A percentile compares a stretch with the other conserved stretches of the same genome.
Evolutionary conservation across 306 rosid genomes (phyloP).

Genomic region (Lathyrus oleraceus): DNA sequence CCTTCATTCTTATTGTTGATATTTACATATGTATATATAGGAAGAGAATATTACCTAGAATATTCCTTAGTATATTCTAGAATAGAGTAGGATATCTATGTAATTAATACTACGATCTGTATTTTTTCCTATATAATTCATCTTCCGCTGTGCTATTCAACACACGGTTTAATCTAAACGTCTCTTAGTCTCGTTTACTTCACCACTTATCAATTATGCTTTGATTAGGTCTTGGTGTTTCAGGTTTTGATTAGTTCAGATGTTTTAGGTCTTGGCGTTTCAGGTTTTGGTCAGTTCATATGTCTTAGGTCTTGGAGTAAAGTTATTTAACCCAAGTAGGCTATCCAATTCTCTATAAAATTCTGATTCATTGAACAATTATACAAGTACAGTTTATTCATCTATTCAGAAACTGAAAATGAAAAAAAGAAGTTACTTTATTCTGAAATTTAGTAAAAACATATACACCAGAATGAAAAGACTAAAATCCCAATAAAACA

Average conservation of each 20-base stretch:
- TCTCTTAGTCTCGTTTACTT: too few species aligned
- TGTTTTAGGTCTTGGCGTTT: neutral
- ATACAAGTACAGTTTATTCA: neutral
- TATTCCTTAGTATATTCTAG: too few species aligned
- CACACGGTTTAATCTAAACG: too few species aligned
- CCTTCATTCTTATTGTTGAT: too few species aligned
- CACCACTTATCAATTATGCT: too few species aligned
- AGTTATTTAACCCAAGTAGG: neutral
- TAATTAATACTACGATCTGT: too few species aligned
- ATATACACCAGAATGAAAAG: neutral
- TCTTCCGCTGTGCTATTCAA: too few species aligned
- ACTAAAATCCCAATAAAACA: conserved; percentile 2
- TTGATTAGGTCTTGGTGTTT: neutral
- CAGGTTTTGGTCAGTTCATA: conserved; percentile 4
- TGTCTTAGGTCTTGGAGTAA: neutral
- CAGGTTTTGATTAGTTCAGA: conserved; percentile 7
- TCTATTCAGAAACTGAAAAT: neutral
- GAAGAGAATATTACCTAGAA: too few species aligned
- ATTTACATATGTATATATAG: too few species aligned
- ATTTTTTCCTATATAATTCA: too few species aligned
- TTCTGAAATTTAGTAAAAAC: neutral
- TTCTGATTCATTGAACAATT: neutral
- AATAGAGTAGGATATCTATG: too few species aligned
- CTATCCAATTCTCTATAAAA: neutral
- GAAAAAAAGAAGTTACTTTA: neutral